These are phyloP conservation scores for Mycena rebaudengoi DNA, from an alignment of 768 basidiomycete genomes.

Conservation along the genomic window DNA sequence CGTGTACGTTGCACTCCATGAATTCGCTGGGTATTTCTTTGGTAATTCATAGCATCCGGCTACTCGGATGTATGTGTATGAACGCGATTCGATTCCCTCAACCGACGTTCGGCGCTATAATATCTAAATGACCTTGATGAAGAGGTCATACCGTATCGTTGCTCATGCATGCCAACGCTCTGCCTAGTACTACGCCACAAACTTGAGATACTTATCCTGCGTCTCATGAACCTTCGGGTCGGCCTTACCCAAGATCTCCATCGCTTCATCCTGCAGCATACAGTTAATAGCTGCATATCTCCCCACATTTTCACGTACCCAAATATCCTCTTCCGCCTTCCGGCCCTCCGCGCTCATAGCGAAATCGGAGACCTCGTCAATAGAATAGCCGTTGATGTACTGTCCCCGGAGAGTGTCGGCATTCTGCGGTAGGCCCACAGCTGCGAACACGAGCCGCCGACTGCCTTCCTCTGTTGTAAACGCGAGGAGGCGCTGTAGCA, in stretches of 20 bases:
- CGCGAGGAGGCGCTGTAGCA: slow-evolving; percentile 29
- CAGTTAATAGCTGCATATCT: too few species aligned
- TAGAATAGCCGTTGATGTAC: slow-evolving; percentile 16
- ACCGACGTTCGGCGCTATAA: too few species aligned
- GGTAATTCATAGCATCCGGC: too few species aligned
- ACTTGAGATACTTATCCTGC: slow-evolving; percentile 25
- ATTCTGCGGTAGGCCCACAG: background rate
- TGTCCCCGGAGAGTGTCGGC: slow-evolving; percentile 20
- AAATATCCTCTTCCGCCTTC: slow-evolving; percentile 19
- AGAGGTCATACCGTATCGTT: too few species aligned
- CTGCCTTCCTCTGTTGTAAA: slow-evolving; percentile 32
- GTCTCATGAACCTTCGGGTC: slow-evolving; percentile 26
- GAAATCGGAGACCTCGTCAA: slow-evolving; percentile 31
- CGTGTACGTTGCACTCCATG: too few species aligned
- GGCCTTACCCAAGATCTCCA: slow-evolving; percentile 29
- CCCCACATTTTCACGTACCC: too few species aligned
- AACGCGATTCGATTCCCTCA: too few species aligned
- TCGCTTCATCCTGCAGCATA: slow-evolving; percentile 28
- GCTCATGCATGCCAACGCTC: too few species aligned
- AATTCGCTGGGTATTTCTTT: too few species aligned
- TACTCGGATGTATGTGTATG: too few species aligned
- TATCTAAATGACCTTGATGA: too few species aligned
- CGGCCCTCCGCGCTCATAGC: slow-evolving; percentile 22
- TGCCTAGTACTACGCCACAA: too few species aligned
- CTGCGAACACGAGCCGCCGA: slow-evolving; percentile 27